phyloP scores from a whole-genome alignment of 176 grass and related monocot genomes.

The Dactylis glomerata region DNA sequence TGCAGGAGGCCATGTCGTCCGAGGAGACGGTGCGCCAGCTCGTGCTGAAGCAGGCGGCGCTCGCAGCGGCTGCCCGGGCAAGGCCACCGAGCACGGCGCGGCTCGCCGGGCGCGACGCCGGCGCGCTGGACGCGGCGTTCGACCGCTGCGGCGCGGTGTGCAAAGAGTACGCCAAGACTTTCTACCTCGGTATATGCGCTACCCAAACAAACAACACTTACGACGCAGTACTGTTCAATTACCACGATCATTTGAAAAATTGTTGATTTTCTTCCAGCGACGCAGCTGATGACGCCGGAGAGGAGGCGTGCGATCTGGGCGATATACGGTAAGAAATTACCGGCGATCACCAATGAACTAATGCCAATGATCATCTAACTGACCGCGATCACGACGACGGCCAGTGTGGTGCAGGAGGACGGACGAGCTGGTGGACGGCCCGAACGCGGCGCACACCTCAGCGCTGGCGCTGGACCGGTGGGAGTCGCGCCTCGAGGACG shows the following conservation, averaged over 20 bases:
- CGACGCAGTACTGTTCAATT: background rate
- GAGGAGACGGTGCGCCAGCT: slow-evolving; percentile 80
- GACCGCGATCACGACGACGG: background rate
- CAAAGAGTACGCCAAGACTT: slow-evolving; percentile 95
- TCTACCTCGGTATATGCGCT: slow-evolving; percentile 95
- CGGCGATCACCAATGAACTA: background rate
- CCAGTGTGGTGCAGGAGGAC: slow-evolving; percentile 98
- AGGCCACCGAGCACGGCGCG: background rate
- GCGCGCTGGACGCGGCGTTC: slow-evolving; percentile 58
- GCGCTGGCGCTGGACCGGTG: slow-evolving; percentile 79
- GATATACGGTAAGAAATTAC: slow-evolving; percentile 88
- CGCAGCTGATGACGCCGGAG: slow-evolving; percentile 91
- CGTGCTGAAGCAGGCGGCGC: slow-evolving; percentile 70
- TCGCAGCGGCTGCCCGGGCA: slow-evolving; percentile 19
- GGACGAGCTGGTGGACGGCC: slow-evolving; percentile 89
- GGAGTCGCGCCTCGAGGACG: slow-evolving; percentile 81
- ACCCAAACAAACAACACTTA: background rate
- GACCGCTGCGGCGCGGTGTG: slow-evolving; percentile 75
- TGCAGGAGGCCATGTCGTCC: slow-evolving; percentile 28
- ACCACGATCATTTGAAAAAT: background rate
- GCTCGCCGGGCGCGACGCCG: slow-evolving; percentile 15
- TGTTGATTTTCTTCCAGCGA: slow-evolving; percentile 39
- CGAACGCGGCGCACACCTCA: slow-evolving; percentile 82
- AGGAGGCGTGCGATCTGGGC: slow-evolving; percentile 90
- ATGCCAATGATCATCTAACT: background rate